Evolutionary conservation across 164 flowering plant species (phyloP), one percentile per base, ranked within the genome.

Genomic region (Tetrastigma voinierianum): DNA sequence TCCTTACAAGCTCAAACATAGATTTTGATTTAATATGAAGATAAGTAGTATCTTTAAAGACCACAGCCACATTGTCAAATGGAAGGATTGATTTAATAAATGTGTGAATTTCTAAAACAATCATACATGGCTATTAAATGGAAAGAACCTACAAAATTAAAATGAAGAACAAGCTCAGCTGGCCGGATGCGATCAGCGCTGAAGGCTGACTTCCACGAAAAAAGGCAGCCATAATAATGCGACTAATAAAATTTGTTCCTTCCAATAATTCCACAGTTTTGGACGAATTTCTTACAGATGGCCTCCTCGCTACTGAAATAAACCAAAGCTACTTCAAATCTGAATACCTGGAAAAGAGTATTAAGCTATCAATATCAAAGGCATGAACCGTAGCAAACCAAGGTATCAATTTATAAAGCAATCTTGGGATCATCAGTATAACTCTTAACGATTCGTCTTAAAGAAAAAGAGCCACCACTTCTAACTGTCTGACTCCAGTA

Each of bases 201-300:
- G 96, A 77, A 95, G 92, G 61, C 58, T 92, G 82, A 78, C 92
- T 98, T 82, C 92, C 98, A 59, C 89, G 90, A 71, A 71, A 95
- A 88, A 58, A 95, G 79, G 74, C 96, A 89, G 49, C 97, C 97
- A 78, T 92, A 95, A 65, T 88, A 95, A 60, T 84, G 77, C 71
- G 99, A 81, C 97, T 92, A 52, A 89, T 89, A 64, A 84, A 92
- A 72, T 90, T 93, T 76, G 92, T 98, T 82, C 98, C 99, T 76
- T 90, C 88, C 13, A 95, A 76, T 61, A 95, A 73, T 81, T 95
- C 99, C 66, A 95, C 93, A 11, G 96, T 88, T 70, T 85, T 90
- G 66, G 96, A 68, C 90, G 76, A 93, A 95, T 95, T 74, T 95
- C 97, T 77, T 85, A 61, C 78, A 82, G 55, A 92, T 70, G 60